These are phyloP conservation scores for Fusarium sororula DNA, from an alignment of 2,329 filamentous ascomycete species.

Conservation along the genomic window DNA sequence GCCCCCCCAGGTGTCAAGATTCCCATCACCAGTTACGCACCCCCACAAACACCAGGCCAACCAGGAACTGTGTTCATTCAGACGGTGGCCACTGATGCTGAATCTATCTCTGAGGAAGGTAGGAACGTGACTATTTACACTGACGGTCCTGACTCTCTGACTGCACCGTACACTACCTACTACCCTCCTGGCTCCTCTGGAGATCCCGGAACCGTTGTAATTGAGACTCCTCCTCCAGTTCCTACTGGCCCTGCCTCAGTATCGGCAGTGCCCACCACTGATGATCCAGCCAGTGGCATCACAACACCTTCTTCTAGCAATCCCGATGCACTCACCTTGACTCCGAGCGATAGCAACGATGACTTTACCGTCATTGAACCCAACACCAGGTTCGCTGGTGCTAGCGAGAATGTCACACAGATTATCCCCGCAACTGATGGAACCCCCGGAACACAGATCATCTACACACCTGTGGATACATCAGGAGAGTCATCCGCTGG, in stretches of 20 bases:
- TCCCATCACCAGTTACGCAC: conserved; percentile 15
- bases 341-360: conserved; percentile 16
- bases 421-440: conserved; percentile 19
- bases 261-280: not conserved
- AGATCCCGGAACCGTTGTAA: conserved; percentile 24
- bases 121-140: conserved; percentile 19
- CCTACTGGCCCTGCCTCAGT: conserved; percentile 3
- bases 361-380: conserved; percentile 27
- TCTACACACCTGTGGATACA: conserved; percentile 22
- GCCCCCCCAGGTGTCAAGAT: conserved; percentile 7
- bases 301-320: conserved; percentile 7
- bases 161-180: conserved; percentile 16
- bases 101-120: not conserved
- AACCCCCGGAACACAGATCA: conserved; percentile 19
- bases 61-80: conserved; percentile 23
- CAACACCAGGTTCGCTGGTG: conserved; percentile 23
- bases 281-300: not conserved
- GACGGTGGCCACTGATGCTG: conserved; percentile 7
- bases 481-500: not conserved
- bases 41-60: conserved; percentile 14
- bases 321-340: conserved; percentile 17
- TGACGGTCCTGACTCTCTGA: conserved; percentile 6
- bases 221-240: conserved; percentile 13
- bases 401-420: conserved; percentile 26
- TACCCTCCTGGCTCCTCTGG: conserved; percentile 13